phyloP scores from a whole-genome alignment of 805 yeast species.

The Zygoascus tannicola region DNA sequence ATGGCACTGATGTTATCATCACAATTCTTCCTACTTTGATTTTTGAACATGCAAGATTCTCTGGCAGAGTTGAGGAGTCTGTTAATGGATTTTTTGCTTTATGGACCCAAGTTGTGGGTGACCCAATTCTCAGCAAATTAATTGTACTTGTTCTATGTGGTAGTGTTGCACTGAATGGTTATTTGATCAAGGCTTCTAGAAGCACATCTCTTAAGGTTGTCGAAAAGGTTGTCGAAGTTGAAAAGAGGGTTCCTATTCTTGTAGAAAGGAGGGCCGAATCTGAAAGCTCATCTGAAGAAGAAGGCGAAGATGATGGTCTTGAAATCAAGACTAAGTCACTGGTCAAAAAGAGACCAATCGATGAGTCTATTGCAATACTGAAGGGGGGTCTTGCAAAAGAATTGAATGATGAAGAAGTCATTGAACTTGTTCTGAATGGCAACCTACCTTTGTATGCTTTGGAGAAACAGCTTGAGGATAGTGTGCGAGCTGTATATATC shows the following conservation, averaged over 20 bases:
- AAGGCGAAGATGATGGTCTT: slow-evolving; percentile 30
- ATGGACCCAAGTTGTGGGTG: slow-evolving; percentile 63
- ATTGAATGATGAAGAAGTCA: slow-evolving; percentile 65
- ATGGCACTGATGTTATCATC: slow-evolving; percentile 6
- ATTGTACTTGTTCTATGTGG: slow-evolving; percentile 62
- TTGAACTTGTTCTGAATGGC: slow-evolving; percentile 58
- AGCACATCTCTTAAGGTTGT: slow-evolving; percentile 24
- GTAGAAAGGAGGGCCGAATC: slow-evolving; percentile 17
- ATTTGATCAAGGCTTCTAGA: slow-evolving; percentile 73
- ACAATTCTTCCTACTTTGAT: slow-evolving; percentile 33
- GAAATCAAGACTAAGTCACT: slow-evolving; percentile 15
- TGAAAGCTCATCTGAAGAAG: slow-evolving; percentile 14
- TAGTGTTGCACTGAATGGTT: slow-evolving; percentile 73
- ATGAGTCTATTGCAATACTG: slow-evolving; percentile 51
- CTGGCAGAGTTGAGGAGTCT: slow-evolving; percentile 55
- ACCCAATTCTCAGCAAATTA: slow-evolving; percentile 69
- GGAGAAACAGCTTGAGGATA: slow-evolving; percentile 84
- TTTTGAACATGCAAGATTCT: slow-evolving; percentile 24
- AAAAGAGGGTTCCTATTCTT: slow-evolving; percentile 25
- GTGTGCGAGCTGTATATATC: slow-evolving; percentile 83
- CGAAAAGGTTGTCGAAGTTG: slow-evolving; percentile 26
- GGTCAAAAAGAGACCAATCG: slow-evolving; percentile 31
- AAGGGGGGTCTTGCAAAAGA: slow-evolving; percentile 63
- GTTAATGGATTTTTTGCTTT: slow-evolving; percentile 42
- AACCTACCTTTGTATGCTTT: slow-evolving; percentile 87